phyloP scores from a whole-genome alignment of 208 protist genomes.

The Trypanosomatidae sp. region DNA sequence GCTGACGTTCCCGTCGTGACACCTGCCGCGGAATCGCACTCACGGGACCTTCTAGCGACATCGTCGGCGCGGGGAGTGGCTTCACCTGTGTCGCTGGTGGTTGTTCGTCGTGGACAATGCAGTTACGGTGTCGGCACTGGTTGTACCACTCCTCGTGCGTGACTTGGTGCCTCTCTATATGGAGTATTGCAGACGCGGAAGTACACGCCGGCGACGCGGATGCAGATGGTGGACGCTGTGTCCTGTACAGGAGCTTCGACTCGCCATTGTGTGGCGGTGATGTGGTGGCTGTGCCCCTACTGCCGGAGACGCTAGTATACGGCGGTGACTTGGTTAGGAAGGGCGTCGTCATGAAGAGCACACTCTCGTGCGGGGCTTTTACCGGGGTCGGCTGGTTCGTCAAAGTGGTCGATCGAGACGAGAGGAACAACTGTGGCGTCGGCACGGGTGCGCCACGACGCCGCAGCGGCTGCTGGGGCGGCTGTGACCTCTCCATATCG shows the following conservation, averaged over 20 bases:
- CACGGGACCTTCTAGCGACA: background rate
- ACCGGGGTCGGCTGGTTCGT: background rate
- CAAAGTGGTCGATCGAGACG: constrained; percentile 10
- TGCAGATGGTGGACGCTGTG: background rate
- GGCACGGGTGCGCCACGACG: constrained; percentile 21
- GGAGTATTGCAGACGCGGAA: background rate
- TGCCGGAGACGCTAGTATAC: background rate
- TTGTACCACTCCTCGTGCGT: background rate
- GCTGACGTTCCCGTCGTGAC: constrained; percentile 4
- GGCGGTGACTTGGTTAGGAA: background rate
- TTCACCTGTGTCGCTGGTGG: background rate
- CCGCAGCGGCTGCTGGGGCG: constrained; percentile 11
- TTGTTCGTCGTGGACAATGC: background rate
- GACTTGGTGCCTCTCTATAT: background rate
- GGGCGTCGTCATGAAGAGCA: background rate
- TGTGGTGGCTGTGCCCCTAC: background rate
- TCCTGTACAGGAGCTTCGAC: background rate
- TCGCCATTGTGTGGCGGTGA: background rate
- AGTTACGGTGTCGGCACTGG: background rate
- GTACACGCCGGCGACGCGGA: background rate
- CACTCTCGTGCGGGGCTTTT: constrained; percentile 9
- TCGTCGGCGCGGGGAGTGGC: background rate
- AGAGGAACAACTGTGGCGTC: constrained; percentile 9
- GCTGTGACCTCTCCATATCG: background rate
- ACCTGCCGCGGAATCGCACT: constrained; percentile 6